Percentiles rank a stretch among this genome's conserved stretches.
phyloP scores from a whole-genome alignment of 2,329 filamentous ascomycete genomes.

The Orbilia brochopaga region DNA sequence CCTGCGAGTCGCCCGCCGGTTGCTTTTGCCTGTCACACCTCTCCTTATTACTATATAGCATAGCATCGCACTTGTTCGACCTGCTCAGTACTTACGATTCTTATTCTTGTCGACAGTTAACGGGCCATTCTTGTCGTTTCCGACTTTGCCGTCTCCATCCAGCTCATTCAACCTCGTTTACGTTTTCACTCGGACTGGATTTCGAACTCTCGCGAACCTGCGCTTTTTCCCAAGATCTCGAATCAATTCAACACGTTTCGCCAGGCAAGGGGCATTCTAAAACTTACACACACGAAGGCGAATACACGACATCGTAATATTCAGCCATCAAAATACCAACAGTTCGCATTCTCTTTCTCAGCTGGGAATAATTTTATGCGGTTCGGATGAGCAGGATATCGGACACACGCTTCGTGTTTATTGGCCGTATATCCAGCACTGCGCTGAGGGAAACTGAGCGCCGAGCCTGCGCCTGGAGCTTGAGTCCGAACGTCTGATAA shows the following conservation, averaged over 20 bases:
- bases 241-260: slow-evolving; percentile 1
- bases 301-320: neutral
- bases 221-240: neutral
- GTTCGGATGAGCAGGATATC: neutral
- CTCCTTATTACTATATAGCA: too few relatives aligned
- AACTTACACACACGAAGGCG: neutral
- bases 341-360: neutral
- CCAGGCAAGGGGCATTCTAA: neutral
- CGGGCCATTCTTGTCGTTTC: neutral
- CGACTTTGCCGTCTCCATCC: neutral
- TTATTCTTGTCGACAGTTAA: too few relatives aligned
- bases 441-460: slow-evolving; percentile 18
- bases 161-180: neutral
- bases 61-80: too few relatives aligned
- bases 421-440: slow-evolving; percentile 20
- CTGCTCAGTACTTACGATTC: too few relatives aligned
- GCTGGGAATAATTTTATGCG: neutral
- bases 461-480: slow-evolving; percentile 6
- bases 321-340: neutral
- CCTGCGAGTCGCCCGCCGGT: too few relatives aligned
- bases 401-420: neutral
- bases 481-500: neutral
- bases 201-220: slow-evolving; percentile 10
- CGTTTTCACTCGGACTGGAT: neutral
- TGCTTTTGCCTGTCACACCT: too few relatives aligned